Evolutionary conservation across 345 rosid genomes (phyloP), one percentile per base, ranked within the genome.

Genomic region (Orychophragmus violaceus): DNA sequence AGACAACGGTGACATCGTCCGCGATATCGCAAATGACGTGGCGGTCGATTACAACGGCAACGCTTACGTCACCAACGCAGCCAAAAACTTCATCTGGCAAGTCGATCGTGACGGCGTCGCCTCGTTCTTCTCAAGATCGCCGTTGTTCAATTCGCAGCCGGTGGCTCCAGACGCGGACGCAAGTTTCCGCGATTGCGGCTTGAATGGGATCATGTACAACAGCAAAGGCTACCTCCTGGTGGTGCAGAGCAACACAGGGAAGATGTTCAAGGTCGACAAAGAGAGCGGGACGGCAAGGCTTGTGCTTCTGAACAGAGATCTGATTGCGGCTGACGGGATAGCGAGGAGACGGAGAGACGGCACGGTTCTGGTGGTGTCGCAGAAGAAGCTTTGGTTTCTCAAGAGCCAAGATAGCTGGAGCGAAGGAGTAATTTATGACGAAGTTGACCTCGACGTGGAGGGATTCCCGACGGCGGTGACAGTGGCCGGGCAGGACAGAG

Each of bases 181-280:
- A 0, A 75, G 70, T 5, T 67, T 66, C 39, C 82, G 83, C 55
- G 67, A 64, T 49, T 79, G 85, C 62, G 97, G 97, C 3, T 66
- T 87, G 32, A 87, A 87, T 69, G 95, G 97, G 32, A 74, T 92
- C 48, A 83, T 82, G 33, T 83, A 89, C 82, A 70, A 79, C 69
- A 85, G 90, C 82, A 86, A 82, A 54, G 95, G 98, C 1, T 89
- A 83, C 71, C 72, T 90, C 16, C 59, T 89, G 33, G 95, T 82
- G 77, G 91, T 83, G 50, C 96, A 92, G 64, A 75, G 84, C 52
- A 92, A 87, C 72, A 89, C 98, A n/a, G 96, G 97, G 12, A 89
- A 83, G 81, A 36, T 90, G 82, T 87, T 86, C 77, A 90, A 85
- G 74, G 96, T 89, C 2, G 89, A 92, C 36, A 87, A 51, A 48